Base-by-base conservation (phyloP, 2,329 filamentous ascomycete species). In the Arthrobotrys sphaeroides region DNA sequence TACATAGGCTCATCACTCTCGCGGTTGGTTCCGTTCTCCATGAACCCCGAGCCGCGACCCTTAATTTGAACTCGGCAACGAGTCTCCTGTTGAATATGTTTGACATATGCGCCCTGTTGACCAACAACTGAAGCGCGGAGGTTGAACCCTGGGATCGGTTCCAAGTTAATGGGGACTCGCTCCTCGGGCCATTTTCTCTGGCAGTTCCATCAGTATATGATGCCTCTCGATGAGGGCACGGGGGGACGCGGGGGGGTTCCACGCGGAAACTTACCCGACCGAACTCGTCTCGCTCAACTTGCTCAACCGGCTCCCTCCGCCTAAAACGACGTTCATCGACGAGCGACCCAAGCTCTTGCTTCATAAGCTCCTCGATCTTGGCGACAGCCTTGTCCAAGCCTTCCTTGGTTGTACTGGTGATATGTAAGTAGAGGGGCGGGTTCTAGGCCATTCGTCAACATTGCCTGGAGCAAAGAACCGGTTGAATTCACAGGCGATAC, bases 131-230 rank as follows among this genome's bases (percentile, higher is more conserved):
- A 94, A 61, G 95, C 95, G 77, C 95, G 91, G 53, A 99, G 86
- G 81, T 99, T 99, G 84, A 99, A 99, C 18, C 95, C 95, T 22
- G 90, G 92, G 62, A 98, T 89, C 0, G 94, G 92, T 79, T 98
- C 95, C 69, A 99, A 89, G 77, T 90, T 89, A 79, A 99, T 94
- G 0, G 93, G 90, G 57, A 99, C 96, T 80, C 91, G 93, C 84
- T 97, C 93, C 81, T 98, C 95, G 0, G 95, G 94, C 95, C 95
- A 99, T 92, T 98, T 99, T 79, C 94, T 93, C 93, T 96, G 78
- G 16, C 40, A 3, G 2, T 40, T 33, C 31, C 6, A 38, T 68
- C 38, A 53, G 64, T 81, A 73, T 79, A 76, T 45, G 9, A 16
- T 47, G 24, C 28, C 10, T 13, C n/a, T 26, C 24, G 33, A 36